phyloP scores from a whole-genome alignment of 73 alveolate species.

The Paramecium pentaurelia region DNA sequence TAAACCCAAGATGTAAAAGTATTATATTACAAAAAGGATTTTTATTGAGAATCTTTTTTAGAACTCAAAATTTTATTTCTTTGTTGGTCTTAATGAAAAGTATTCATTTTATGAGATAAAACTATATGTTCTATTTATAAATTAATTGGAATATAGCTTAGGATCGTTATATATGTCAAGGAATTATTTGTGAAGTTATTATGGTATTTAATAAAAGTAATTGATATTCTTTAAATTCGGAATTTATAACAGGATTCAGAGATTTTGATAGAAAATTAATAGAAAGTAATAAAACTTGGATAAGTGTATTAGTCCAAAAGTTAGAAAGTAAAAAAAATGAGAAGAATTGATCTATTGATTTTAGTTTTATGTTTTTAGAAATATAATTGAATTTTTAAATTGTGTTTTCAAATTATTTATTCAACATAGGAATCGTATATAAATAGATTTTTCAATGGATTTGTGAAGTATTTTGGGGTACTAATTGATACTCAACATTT shows the following conservation, averaged over 20 bases:
- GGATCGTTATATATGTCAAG: not conserved
- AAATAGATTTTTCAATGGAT: not conserved
- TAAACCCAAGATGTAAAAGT: not conserved
- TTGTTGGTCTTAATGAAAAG: not conserved
- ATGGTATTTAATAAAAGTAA: not conserved
- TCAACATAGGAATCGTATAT: not conserved
- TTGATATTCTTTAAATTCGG: not conserved
- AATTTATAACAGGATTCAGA: not conserved
- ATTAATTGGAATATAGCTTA: not conserved
- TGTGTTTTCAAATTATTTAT: not conserved
- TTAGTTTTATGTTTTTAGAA: not conserved
- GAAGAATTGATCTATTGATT: not conserved
- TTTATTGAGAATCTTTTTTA: not conserved
- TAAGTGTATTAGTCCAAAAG: not conserved
- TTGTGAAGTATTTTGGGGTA: not conserved
- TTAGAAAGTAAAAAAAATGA: not conserved
- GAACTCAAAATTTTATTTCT: not conserved
- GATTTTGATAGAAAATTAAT: not conserved
- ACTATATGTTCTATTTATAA: not conserved
- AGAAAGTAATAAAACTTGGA: not conserved
- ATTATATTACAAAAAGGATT: not conserved
- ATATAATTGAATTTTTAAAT: not conserved
- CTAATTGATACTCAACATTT: not conserved
- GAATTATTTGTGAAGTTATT: not conserved
- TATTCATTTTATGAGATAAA: not conserved